Evolutionary conservation across 129 eudicot genomes (phyloP).

Genomic region (Flaveria ramosissima): DNA sequence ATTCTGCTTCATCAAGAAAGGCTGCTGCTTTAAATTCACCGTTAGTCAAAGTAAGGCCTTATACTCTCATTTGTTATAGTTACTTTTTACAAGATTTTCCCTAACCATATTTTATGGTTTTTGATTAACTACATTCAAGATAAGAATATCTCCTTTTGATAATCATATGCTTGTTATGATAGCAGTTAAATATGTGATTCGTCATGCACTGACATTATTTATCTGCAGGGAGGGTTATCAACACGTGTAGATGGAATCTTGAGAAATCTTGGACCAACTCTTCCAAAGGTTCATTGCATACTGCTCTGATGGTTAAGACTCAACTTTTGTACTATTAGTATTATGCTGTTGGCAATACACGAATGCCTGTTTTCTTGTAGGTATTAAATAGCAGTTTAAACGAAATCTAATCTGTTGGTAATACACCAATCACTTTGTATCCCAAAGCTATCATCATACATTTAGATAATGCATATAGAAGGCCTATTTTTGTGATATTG

Average conservation of each 20-base stretch:
- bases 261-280: conserved; percentile 56
- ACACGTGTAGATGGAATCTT: conserved; percentile 56
- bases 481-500: background rate
- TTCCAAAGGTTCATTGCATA: conserved; percentile 88
- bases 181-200: conserved; percentile 17
- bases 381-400: conserved; percentile 12
- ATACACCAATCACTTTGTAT: background rate
- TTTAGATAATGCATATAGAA: background rate
- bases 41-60: conserved; percentile 15
- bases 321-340: conserved; percentile 59
- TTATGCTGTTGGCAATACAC: conserved; percentile 31
- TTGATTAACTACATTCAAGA: background rate
- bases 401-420: background rate
- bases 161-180: conserved; percentile 9
- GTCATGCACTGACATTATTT: conserved; percentile 11
- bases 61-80: background rate
- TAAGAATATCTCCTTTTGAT: conserved; percentile 6
- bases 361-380: conserved; percentile 23
- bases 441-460: conserved; percentile 5
- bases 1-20: conserved; percentile 52
- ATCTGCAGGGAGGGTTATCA: conserved; percentile 58
- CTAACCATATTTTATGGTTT: background rate
- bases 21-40: conserved; percentile 17
- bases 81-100: background rate
- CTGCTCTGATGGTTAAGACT: conserved; percentile 76